A percentile compares a stretch with the other conserved stretches of the same genome.
phyloP scores from a whole-genome alignment of 441 rosid species.

The Euphorbia neoarborescens region DNA sequence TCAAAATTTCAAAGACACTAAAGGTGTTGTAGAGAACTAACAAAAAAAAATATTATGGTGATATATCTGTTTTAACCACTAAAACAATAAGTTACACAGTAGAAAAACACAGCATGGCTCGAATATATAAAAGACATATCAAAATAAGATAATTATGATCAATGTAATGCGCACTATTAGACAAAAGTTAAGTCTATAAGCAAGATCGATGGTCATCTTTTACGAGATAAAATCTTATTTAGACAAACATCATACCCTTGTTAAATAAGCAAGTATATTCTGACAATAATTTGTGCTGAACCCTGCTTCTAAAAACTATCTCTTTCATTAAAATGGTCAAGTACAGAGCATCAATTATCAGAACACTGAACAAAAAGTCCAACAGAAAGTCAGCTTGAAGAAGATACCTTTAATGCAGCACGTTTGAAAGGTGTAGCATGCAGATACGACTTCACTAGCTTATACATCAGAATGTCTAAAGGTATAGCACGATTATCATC shows the following conservation, averaged over 20 bases:
- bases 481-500: slow-evolving; percentile 51
- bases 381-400: not conserved
- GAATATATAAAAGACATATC: no score
- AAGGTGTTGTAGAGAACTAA: no score
- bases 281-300: not conserved
- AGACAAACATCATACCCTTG: not conserved
- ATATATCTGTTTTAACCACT: no score
- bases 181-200: no score
- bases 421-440: slow-evolving; percentile 76
- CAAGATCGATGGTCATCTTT: no score
- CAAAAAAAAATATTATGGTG: no score
- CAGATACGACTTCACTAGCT: slow-evolving; percentile 65
- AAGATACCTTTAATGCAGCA: slow-evolving; percentile 68
- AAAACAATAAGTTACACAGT: no score
- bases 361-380: not conserved
- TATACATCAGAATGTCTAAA: slow-evolving; percentile 65
- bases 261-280: slow-evolving; percentile 3
- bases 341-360: not conserved
- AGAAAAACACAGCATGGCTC: no score
- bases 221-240: no score
- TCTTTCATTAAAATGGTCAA: not conserved
- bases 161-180: no score
- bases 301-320: not conserved
- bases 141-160: no score
- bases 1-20: no score